phyloP scores from a whole-genome alignment of 257 asterid species.

The Nicotiana sylvestris region DNA sequence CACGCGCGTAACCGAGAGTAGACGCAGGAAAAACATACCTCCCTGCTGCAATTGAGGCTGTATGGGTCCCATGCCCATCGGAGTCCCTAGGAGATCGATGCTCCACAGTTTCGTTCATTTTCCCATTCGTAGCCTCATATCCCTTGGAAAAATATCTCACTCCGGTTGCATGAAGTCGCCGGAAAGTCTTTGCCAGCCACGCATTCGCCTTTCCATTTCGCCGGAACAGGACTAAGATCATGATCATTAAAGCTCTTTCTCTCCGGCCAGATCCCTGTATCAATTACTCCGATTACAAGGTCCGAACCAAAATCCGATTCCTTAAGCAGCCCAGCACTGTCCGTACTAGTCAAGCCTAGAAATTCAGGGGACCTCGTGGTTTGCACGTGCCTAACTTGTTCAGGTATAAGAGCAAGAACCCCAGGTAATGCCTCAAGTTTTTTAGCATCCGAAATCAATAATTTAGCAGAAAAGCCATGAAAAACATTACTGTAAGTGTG shows the following conservation, averaged over 20 bases:
- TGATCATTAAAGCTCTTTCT: conserved; percentile 67
- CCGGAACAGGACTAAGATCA: conserved; percentile 57
- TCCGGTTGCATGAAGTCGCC: conserved; percentile 60
- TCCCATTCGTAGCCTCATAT: conserved; percentile 68
- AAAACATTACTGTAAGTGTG: conserved; percentile 62
- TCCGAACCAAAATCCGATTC: conserved; percentile 91
- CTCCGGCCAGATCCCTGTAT: conserved; percentile 99
- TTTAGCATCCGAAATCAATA: conserved; percentile 39
- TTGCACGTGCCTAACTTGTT: conserved; percentile 61
- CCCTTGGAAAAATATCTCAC: conserved; percentile 65
- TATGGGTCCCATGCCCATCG: conserved; percentile 95
- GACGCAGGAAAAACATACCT: conserved; percentile 82
- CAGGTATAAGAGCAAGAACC: conserved; percentile 60
- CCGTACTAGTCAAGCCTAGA: conserved; percentile 58
- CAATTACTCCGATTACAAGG: conserved; percentile 79
- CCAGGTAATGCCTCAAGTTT: conserved; percentile 32
- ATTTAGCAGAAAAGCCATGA: conserved; percentile 76
- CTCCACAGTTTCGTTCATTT: conserved; percentile 68
- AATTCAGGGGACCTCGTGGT: conserved; percentile 92
- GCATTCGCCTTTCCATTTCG: conserved; percentile 75
- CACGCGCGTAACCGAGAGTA: conserved; percentile 77
- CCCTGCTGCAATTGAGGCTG: conserved; percentile 96
- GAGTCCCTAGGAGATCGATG: conserved; percentile 72
- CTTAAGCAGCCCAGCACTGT: conserved; percentile 54
- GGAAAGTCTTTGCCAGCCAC: conserved; percentile 49